Conservation (phyloP, 768 basidiomycete genomes). For the Tricholoma sp. region DNA sequence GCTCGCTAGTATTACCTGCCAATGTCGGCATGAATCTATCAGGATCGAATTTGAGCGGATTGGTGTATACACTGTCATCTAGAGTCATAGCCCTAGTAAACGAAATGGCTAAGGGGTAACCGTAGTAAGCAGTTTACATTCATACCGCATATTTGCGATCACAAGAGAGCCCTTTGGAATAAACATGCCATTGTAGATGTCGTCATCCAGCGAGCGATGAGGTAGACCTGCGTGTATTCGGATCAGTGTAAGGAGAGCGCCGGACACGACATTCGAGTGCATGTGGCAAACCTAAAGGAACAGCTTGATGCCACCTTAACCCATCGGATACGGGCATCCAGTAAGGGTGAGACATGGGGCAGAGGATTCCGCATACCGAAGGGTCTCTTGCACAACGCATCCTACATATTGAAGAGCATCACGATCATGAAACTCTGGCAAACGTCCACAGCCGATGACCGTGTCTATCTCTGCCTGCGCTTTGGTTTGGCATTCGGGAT, state of each 20-base stretch:
- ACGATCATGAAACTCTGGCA: constrained; percentile 15
- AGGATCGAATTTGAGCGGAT: constrained; percentile 24
- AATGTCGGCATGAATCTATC: constrained; percentile 23
- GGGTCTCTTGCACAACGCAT: constrained; percentile 8
- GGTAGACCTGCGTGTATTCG: background rate
- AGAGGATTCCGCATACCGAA: constrained; percentile 1
- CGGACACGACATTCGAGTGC: too few species aligned
- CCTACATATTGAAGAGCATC: constrained; percentile 12
- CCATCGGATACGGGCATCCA: too few species aligned
- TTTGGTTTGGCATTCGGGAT: constrained; percentile 13
- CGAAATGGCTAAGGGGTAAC: background rate
- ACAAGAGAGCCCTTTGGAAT: constrained; percentile 18
- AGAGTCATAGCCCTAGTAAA: constrained; percentile 22
- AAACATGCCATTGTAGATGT: constrained; percentile 19
- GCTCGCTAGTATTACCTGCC: constrained; percentile 15
- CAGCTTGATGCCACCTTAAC: constrained; percentile 14
- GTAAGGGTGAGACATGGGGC: too few species aligned
- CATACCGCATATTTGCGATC: constrained; percentile 17
- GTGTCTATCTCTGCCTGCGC: constrained; percentile 14
- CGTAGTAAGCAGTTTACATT: background rate
- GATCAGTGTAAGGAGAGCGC: too few species aligned
- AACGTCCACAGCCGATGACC: constrained; percentile 10
- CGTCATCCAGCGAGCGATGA: constrained; percentile 14
- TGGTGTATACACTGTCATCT: constrained; percentile 23
- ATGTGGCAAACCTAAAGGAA: too few species aligned